A percentile compares a stretch with the other conserved stretches of the same genome.
These are phyloP conservation scores for Fusarium drepaniforme DNA, from an alignment of 2,329 filamentous ascomycete species.

Conservation along the genomic window DNA sequence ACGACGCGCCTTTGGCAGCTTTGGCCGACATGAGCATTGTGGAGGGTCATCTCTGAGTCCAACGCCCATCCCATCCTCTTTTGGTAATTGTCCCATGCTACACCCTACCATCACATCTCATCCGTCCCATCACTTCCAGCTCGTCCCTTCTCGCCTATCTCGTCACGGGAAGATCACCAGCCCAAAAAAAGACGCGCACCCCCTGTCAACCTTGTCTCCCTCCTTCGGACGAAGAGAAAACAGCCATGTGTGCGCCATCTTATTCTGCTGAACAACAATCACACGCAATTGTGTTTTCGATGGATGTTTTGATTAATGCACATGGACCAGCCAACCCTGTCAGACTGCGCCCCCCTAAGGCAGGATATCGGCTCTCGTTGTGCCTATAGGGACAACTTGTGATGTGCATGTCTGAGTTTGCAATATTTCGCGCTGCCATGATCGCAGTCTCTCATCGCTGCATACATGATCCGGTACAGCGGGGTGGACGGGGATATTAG, in stretches of 20 bases:
- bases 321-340: conserved; percentile 25
- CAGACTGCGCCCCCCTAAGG: conserved; percentile 24
- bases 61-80: conserved; percentile 9
- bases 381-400: background rate
- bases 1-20: conserved; percentile 18
- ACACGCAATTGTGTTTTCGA: conserved; percentile 4
- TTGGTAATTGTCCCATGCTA: conserved; percentile 3
- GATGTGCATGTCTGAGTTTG: conserved; percentile 5
- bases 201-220: conserved; percentile 30
- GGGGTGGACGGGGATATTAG: background rate
- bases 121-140: conserved; percentile 16
- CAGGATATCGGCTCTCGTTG: conserved; percentile 4
- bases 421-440: conserved; percentile 2
- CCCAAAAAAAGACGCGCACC: conserved; percentile 33
- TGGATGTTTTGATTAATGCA: conserved; percentile 5
- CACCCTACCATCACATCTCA: conserved; percentile 7
- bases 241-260: conserved; percentile 15
- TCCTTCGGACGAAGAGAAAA: conserved; percentile 5
- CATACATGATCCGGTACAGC: background rate
- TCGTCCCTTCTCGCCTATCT: conserved; percentile 44
- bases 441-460: background rate
- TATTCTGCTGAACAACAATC: background rate
- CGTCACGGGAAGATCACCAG: conserved; percentile 42
- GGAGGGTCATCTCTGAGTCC: background rate
- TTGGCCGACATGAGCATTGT: conserved; percentile 17